Evolutionary conservation across 1,284 basidiomycete species (phyloP).

Genomic region (Rhodofomes roseus): DNA sequence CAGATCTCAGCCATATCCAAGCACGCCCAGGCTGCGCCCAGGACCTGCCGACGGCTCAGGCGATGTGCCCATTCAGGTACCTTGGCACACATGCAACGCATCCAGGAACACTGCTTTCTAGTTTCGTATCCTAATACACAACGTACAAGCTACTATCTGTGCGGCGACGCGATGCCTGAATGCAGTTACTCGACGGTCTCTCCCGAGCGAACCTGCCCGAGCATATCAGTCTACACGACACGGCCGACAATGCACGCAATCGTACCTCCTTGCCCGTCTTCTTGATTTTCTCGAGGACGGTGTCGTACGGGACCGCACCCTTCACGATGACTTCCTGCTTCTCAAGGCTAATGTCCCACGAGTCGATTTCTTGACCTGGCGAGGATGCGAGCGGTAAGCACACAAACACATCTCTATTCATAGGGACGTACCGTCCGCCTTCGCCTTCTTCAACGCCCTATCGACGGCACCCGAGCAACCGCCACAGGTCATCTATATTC

Average conservation of each 20-base stretch:
- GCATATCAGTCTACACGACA: constrained; percentile 4
- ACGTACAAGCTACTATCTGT: neutral
- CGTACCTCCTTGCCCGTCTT: constrained; percentile 83
- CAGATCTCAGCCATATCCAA: neutral
- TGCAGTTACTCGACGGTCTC: constrained; percentile 27
- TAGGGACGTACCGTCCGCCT: constrained; percentile 29
- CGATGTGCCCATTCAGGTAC: neutral
- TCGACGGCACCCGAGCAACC: constrained; percentile 81
- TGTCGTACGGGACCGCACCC: constrained; percentile 61
- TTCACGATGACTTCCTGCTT: constrained; percentile 72
- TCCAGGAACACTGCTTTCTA: neutral
- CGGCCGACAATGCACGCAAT: neutral
- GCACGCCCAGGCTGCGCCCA: neutral
- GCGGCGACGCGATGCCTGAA: too few relatives aligned
- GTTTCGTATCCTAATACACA: neutral
- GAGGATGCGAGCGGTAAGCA: neutral
- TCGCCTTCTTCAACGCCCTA: constrained; percentile 67
- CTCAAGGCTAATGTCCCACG: constrained; percentile 61
- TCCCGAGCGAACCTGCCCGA: constrained; percentile 35
- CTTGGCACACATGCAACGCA: neutral
- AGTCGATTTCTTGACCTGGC: constrained; percentile 42
- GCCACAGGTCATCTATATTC: constrained; percentile 70
- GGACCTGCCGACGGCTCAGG: too few relatives aligned
- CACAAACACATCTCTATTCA: neutral
- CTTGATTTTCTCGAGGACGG: constrained; percentile 70